phyloP scores from a whole-genome alignment of 176 grass and related monocot species.

The Areca catechu region DNA sequence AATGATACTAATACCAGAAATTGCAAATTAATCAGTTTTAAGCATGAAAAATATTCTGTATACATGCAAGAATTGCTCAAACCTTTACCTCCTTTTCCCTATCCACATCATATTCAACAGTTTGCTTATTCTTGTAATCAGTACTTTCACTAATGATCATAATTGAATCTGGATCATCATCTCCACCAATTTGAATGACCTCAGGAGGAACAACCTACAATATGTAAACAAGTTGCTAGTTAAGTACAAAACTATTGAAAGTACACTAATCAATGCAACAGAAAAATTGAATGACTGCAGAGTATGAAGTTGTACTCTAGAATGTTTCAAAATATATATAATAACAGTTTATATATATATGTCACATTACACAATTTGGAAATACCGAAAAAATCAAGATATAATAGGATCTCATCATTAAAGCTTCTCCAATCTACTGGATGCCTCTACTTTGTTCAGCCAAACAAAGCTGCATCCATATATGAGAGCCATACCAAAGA shows the following conservation, averaged over 20 bases:
- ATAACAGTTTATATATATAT: no score
- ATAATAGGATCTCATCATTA: no score
- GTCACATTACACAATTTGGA: no score
- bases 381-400: no score
- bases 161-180: background rate
- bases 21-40: background rate
- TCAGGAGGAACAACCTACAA: conserved; percentile 1
- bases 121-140: conserved; percentile 4
- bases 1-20: no score
- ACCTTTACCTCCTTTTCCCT: background rate
- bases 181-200: background rate
- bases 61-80: background rate
- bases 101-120: background rate
- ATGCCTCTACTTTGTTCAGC: no score
- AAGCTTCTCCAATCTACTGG: no score
- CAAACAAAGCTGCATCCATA: no score
- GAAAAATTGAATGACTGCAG: no score
- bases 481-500: no score
- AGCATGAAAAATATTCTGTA: background rate
- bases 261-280: background rate
- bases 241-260: background rate
- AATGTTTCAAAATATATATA: no score
- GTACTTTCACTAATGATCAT: background rate
- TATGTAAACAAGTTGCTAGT: background rate
- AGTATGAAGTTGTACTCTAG: no score